Evolutionary conservation across 345 rosid genomes (phyloP), one percentile per base, ranked within the genome.

Genomic region (Euclidium syriacum): DNA sequence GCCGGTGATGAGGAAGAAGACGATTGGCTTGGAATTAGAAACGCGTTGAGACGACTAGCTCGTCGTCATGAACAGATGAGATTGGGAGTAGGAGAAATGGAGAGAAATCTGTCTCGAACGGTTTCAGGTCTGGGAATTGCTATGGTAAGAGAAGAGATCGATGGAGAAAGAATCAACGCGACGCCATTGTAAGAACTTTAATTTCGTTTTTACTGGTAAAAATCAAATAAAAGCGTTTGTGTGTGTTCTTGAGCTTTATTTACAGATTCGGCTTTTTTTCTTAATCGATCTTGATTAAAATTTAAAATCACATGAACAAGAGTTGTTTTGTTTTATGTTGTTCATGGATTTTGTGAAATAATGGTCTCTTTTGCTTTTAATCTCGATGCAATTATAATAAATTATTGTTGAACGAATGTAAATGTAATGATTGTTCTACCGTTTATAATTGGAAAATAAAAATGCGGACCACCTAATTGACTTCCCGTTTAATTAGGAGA

Each of bases 11-110:
- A 56, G 2, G 75, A 39, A 3, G 76, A 59, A 18, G 77, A 73
- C 7, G 77, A 73, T 32, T 73, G 68, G 77, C 64, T 67, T 20
- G 75, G 75, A 9, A 71, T 71, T 8, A 63, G 57, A 39, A 65
- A 56, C 36, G 71, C 75, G 1, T 17, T 75, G 66, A 66, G 79
- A 23, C 46, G 71, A 19, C 48, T 75, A 1, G 79, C 75, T 41
- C 71, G 76, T 53, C 71, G 79, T 14, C 79, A 75, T 10, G 70
- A 71, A 26, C 39, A 71, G 54, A 56, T 63, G 70, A 64, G 75
- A 18, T 33, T 71, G 25, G 75, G 75, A n/a, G 65, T 71, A 3
- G 75, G 70, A 5, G 70, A 64, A 14, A 57, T 64, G 60, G 75
- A 64, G 65, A 27, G 60, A 7, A 40, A 24, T 40, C 5, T 71